Evolutionary conservation across 108 stramenopile species (phyloP).

Genomic region (Skeletonema marinoi): DNA sequence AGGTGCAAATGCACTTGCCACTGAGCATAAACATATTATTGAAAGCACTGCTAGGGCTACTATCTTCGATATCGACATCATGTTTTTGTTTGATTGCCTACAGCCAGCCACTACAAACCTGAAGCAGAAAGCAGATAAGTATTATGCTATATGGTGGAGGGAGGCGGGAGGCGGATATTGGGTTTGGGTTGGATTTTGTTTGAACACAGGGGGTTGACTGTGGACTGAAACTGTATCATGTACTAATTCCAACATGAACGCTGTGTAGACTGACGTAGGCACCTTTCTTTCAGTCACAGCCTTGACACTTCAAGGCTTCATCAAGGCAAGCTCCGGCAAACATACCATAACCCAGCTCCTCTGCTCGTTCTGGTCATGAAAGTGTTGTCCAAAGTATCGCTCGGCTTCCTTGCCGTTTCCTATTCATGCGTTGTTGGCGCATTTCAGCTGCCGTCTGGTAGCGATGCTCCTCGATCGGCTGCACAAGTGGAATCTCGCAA

Average conservation of each 20-base stretch:
- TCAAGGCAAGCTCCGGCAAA: too few relatives aligned
- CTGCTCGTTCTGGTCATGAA: neutral
- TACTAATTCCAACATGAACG: too few relatives aligned
- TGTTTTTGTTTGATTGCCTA: neutral
- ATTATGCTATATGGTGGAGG: too few relatives aligned
- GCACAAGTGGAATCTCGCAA: slow-evolving; percentile 4
- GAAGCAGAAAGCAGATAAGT: too few relatives aligned
- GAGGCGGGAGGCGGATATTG: too few relatives aligned
- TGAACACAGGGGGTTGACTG: neutral
- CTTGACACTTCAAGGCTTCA: too few relatives aligned
- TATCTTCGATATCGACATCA: neutral
- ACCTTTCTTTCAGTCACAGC: neutral
- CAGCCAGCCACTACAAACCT: neutral
- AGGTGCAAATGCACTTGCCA: neutral
- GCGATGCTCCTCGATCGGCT: neutral
- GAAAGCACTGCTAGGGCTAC: neutral
- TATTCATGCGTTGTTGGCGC: neutral
- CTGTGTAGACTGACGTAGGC: too few relatives aligned
- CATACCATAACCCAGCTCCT: too few relatives aligned
- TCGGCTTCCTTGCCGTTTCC: neutral
- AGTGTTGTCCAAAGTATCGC: neutral
- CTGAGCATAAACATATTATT: neutral
- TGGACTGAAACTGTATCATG: neutral
- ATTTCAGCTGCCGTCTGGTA: neutral
- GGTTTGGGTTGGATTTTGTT: too few relatives aligned